phyloP scores from a whole-genome alignment of 148 eudicot species.

The Rhododendron ferrugineum region DNA sequence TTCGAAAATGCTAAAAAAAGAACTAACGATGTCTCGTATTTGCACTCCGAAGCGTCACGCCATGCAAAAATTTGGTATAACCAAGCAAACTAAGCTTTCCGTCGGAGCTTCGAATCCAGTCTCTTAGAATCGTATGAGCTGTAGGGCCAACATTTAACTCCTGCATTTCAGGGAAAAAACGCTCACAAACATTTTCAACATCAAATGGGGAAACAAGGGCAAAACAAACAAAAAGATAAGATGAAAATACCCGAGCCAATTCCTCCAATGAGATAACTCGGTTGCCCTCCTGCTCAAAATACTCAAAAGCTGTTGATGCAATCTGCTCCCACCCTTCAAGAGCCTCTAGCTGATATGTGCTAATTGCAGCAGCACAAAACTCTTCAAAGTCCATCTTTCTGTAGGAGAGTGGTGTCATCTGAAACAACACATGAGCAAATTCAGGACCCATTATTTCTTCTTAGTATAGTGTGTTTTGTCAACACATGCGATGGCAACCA shows the following conservation, averaged over 20 bases:
- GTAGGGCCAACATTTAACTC: conserved; percentile 56
- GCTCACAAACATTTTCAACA: not conserved
- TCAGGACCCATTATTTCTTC: not conserved
- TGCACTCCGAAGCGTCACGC: conserved; percentile 50
- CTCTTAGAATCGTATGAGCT: conserved; percentile 45
- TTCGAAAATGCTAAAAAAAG: conserved; percentile 3
- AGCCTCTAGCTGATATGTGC: conserved; percentile 58
- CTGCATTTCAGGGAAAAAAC: conserved; percentile 19
- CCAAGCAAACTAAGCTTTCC: conserved; percentile 60
- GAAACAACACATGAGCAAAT: conserved; percentile 8
- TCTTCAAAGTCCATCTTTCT: conserved; percentile 63
- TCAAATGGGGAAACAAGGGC: not conserved
- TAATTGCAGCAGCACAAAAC: conserved; percentile 69
- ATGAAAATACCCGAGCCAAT: conserved; percentile 47
- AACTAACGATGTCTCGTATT: conserved; percentile 35
- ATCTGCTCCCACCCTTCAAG: conserved; percentile 57
- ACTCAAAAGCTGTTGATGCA: conserved; percentile 45
- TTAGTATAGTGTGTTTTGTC: not conserved
- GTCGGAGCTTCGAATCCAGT: conserved; percentile 56
- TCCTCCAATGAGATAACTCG: conserved; percentile 53
- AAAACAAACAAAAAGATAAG: not conserved
- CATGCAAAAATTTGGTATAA: conserved; percentile 69
- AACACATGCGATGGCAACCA: not conserved
- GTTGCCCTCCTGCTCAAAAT: conserved; percentile 61
- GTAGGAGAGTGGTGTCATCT: conserved; percentile 64